These are phyloP conservation scores for Rhynchospora tenuis DNA, from an alignment of 176 grass and related monocot species.

Conservation along the genomic window DNA sequence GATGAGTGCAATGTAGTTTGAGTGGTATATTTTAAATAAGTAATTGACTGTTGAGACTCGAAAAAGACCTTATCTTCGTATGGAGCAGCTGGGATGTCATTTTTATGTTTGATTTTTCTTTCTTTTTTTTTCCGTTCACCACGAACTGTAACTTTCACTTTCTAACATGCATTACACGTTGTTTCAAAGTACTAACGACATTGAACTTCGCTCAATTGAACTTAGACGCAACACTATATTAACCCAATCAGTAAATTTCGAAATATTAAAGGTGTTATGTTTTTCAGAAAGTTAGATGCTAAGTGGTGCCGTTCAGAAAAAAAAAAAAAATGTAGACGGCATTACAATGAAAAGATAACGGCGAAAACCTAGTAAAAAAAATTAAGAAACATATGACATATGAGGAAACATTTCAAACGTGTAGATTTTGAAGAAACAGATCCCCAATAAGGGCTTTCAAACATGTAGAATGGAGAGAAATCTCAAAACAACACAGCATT, in stretches of 20 bases:
- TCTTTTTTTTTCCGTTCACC: not conserved
- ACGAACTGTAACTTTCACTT: not conserved
- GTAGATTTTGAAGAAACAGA: too few relatives aligned
- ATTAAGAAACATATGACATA: not conserved
- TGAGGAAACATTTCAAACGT: not conserved
- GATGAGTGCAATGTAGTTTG: not conserved
- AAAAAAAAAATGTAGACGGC: not conserved
- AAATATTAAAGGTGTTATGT: not conserved
- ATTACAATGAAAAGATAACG: not conserved
- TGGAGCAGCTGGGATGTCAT: not conserved
- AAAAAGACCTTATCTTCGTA: not conserved
- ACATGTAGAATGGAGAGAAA: not conserved
- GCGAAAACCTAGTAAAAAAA: not conserved
- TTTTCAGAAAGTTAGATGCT: not conserved
- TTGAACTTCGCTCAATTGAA: not conserved
- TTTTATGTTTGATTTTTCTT: not conserved
- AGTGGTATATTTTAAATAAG: not conserved
- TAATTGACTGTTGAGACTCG: not conserved
- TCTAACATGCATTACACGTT: not conserved
- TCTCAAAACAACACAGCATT: not conserved
- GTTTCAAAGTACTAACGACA: not conserved
- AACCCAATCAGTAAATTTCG: not conserved
- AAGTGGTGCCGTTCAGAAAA: not conserved
- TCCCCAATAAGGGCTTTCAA: too few relatives aligned
- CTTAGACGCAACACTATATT: not conserved